These are phyloP conservation scores for Dendrothele bispora DNA, from an alignment of 768 basidiomycete genomes.

Conservation along the genomic window DNA sequence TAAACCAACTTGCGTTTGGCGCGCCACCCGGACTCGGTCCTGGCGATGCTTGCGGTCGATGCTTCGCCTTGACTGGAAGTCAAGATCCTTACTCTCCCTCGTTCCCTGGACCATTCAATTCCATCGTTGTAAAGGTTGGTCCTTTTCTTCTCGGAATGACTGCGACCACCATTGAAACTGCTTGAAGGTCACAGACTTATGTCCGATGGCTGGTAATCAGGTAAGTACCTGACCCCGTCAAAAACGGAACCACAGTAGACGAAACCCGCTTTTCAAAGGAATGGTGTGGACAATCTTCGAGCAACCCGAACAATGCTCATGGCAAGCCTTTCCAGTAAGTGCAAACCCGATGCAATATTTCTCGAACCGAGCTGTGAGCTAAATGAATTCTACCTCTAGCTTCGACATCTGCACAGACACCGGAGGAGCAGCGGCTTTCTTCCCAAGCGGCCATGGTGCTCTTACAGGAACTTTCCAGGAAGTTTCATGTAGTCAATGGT, in stretches of 20 bases:
- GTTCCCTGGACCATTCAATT: constrained; percentile 50
- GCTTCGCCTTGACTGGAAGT: constrained; percentile 52
- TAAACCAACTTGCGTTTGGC: constrained; percentile 59
- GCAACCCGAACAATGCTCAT: constrained; percentile 41
- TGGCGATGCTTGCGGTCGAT: constrained; percentile 63
- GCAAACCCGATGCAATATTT: not conserved
- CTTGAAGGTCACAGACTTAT: constrained; percentile 34
- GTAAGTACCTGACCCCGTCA: constrained; percentile 16
- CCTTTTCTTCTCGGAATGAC: not conserved
- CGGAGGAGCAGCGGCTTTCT: constrained; percentile 51
- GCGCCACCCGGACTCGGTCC: constrained; percentile 46
- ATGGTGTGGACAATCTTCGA: constrained; percentile 54
- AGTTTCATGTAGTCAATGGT: constrained; percentile 58
- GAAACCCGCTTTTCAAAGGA: constrained; percentile 20
- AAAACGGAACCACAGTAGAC: not conserved
- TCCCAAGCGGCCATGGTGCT: constrained; percentile 57
- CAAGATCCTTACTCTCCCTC: constrained; percentile 52
- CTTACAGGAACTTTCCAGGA: constrained; percentile 53
- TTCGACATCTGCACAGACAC: constrained; percentile 65
- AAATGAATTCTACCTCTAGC: constrained; percentile 27
- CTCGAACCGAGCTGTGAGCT: not conserved
- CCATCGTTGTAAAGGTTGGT: constrained; percentile 54
- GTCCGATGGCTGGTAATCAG: constrained; percentile 48
- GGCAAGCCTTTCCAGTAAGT: constrained; percentile 51
- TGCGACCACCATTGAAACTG: not conserved